phyloP scores from a whole-genome alignment of 768 basidiomycete genomes.

The Paxillus ammoniavirescens region DNA sequence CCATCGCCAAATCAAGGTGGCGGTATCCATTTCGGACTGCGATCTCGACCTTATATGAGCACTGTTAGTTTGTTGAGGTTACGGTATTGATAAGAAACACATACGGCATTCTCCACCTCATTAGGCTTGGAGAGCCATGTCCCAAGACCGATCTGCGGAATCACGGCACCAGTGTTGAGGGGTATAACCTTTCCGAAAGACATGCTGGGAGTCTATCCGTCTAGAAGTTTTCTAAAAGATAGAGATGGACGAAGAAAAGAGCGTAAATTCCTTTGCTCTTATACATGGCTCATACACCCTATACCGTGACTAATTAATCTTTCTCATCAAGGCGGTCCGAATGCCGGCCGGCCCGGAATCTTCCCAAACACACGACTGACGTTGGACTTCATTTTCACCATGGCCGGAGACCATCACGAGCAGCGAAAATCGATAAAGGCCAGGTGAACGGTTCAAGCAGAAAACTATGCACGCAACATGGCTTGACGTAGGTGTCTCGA shows the following conservation, averaged over 20 bases:
- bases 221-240: background rate
- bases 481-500: too few species aligned
- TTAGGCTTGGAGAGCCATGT: slow-evolving; percentile 77
- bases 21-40: slow-evolving; percentile 77
- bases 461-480: too few species aligned
- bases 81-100: slow-evolving; percentile 11
- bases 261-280: background rate
- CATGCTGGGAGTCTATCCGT: background rate
- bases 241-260: too few species aligned
- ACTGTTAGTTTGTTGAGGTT: background rate
- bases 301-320: background rate
- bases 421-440: too few species aligned
- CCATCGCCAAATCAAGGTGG: slow-evolving; percentile 81
- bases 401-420: too few species aligned
- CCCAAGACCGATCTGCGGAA: slow-evolving; percentile 81
- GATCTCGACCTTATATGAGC: slow-evolving; percentile 51
- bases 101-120: slow-evolving; percentile 73
- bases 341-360: background rate
- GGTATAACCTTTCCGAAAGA: slow-evolving; percentile 32
- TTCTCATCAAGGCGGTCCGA: background rate
- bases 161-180: slow-evolving; percentile 46
- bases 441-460: too few species aligned
- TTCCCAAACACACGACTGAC: background rate
- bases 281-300: background rate
- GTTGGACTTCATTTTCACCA: too few species aligned